Percentiles rank a stretch among this genome's conserved stretches.
These are phyloP conservation scores for Lactarius hengduanensis DNA, from an alignment of 768 basidiomycete species.

Conservation along the genomic window DNA sequence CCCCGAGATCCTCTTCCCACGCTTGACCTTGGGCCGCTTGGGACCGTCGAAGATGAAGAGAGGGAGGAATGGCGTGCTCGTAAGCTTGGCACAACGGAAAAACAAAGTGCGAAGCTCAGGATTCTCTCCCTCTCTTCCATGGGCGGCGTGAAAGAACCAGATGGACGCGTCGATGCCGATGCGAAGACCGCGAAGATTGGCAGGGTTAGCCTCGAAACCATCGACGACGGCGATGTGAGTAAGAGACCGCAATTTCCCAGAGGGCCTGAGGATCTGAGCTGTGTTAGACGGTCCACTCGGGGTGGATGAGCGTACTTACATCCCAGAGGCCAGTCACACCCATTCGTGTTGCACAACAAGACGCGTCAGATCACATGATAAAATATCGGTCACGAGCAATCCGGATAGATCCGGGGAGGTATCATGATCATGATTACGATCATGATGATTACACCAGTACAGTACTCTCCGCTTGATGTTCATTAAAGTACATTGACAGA, in stretches of 20 bases:
- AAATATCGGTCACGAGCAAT: neutral
- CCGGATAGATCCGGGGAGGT: too few species aligned
- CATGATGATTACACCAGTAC: too few species aligned
- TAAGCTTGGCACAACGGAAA: conserved; percentile 79
- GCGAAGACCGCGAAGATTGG: conserved; percentile 67
- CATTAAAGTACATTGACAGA: too few species aligned
- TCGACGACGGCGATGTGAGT: conserved; percentile 73
- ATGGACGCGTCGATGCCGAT: conserved; percentile 85
- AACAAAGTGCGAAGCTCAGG: conserved; percentile 82
- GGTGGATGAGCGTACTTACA: conserved; percentile 28
- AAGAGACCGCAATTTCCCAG: conserved; percentile 67
- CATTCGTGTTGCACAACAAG: conserved; percentile 4
- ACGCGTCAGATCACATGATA: neutral
- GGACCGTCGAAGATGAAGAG: conserved; percentile 94
- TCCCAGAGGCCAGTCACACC: conserved; percentile 30
- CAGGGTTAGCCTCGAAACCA: conserved; percentile 67
- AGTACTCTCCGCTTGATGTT: too few species aligned
- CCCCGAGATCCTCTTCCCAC: conserved; percentile 67
- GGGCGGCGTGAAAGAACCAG: conserved; percentile 79
- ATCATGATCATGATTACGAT: too few species aligned
- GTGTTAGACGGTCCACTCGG: conserved; percentile 23
- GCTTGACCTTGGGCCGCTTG: conserved; percentile 75
- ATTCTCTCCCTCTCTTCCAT: conserved; percentile 79
- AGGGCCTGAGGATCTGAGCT: conserved; percentile 63
- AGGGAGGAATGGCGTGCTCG: conserved; percentile 76